Conservation (phyloP, 2,329 filamentous ascomycete species). For the Leptosphaerulina australis region DNA sequence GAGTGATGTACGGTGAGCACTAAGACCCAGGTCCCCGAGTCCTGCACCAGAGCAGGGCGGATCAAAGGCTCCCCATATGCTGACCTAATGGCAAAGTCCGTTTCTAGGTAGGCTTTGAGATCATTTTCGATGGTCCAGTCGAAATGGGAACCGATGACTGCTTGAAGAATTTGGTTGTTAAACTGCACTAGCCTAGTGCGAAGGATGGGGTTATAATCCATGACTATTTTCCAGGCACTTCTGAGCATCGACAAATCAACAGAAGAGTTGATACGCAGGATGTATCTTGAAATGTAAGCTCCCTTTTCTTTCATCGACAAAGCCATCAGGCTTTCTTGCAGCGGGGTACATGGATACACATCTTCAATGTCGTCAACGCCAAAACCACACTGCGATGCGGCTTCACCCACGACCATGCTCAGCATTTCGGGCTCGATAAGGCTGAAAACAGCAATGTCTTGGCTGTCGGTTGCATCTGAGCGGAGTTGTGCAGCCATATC, state of each 20-base stretch:
- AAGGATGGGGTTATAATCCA: conserved; percentile 53
- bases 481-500: not conserved
- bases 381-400: not conserved
- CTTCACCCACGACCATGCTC: not conserved
- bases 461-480: not conserved
- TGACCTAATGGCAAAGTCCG: not conserved
- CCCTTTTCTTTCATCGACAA: no score
- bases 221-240: conserved; percentile 50
- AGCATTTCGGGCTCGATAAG: not conserved
- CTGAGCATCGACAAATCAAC: conserved; percentile 50
- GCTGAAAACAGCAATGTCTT: not conserved
- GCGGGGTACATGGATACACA: not conserved
- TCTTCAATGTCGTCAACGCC: not conserved
- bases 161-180: not conserved
- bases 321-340: not conserved
- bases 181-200: not conserved
- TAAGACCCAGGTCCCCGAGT: not conserved
- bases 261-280: conserved; percentile 42
- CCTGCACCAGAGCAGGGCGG: not conserved
- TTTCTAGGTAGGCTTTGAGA: not conserved
- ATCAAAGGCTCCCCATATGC: not conserved
- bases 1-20: not conserved
- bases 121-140: not conserved
- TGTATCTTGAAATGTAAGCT: conserved; percentile 36
- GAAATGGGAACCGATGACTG: not conserved